A percentile compares a stretch with the other conserved stretches of the same genome.
Conservation (phyloP, 2,329 filamentous ascomycete genomes). For the Beauveria sp. region DNA sequence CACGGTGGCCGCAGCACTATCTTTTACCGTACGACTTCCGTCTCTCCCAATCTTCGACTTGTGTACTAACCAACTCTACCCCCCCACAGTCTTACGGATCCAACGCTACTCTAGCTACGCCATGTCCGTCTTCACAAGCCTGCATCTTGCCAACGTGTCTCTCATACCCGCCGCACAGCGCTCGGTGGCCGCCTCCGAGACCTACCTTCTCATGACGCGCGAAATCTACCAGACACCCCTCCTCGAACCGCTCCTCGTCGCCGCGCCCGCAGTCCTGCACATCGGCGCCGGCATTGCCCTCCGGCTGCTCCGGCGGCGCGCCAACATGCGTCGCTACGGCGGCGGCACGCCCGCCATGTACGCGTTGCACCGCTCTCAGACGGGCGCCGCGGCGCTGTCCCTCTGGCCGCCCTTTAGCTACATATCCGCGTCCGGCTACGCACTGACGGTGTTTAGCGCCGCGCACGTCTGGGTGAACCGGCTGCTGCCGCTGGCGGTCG, state of each 20-base stretch:
- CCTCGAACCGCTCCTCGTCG: conserved; percentile 73
- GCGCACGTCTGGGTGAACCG: conserved; percentile 73
- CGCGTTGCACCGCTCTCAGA: conserved; percentile 26
- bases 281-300: conserved; percentile 69
- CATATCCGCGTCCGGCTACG: conserved; percentile 66
- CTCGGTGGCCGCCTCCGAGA: conserved; percentile 68
- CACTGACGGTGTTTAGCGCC: conserved; percentile 54
- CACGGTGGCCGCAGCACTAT: conserved; percentile 57
- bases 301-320: conserved; percentile 64
- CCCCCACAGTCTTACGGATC: conserved; percentile 55
- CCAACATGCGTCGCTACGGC: conserved; percentile 69
- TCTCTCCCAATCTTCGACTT: not conserved
- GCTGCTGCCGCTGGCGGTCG: conserved; percentile 62
- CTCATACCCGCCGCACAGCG: conserved; percentile 68
- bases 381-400: conserved; percentile 25
- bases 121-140: conserved; percentile 65
- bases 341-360: conserved; percentile 52
- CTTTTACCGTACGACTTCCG: conserved; percentile 58
- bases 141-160: conserved; percentile 77
- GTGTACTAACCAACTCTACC: not conserved
- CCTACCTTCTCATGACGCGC: conserved; percentile 81
- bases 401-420: conserved; percentile 66
- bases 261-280: conserved; percentile 66
- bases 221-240: conserved; percentile 84
- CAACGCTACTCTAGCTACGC: conserved; percentile 89